Base-by-base conservation (phyloP, 495 filamentous ascomycete species). In the Daldinia childiae region DNA sequence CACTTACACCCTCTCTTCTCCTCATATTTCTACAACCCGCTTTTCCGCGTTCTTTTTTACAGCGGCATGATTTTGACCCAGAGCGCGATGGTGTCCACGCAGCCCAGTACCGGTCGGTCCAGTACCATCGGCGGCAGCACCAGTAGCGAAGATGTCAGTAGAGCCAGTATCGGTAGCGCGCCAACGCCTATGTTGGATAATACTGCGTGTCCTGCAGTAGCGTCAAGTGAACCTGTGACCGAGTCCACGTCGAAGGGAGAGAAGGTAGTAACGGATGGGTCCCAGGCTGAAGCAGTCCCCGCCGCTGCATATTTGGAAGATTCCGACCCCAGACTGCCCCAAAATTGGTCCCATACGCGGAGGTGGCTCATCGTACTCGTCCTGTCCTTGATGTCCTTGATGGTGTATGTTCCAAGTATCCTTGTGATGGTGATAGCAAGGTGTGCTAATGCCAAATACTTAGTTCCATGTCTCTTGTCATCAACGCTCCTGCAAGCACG, bases 241-340 rank as follows among this genome's bases (percentile, higher is more conserved):
- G 14, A 15, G 39, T 41, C 39, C 39, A 41, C 39, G 39, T 41
- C 39, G 39, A 41, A 41, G 15, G 39, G 39, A 41, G 39, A 41
- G 39, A 41, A 41, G n/a, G 39, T 41, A 41, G 39, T 41, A 41
- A 41, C 39, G 39, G 39, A 41, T 41, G 39, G 39, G 39, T 41
- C 39, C 39, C 39, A 41, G n/a, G 5, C n/a, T 7, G 39, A 41
- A 17, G 6, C 15, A 41, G 39, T 17, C 39, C 39, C 39, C 39
- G 39, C 39, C n/a, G 39, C 6, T 41, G 39, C 39, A 41, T 15
- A 41, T n/a, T 41, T 41, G 39, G 39, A 41, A 41, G 39, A 41
- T 41, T n/a, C 39, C 8, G 39, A 41, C 39, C 39, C 39, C 39
- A 41, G 39, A 41, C 39, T 41, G 39, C 39, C 39, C n/a, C 39